These are phyloP conservation scores for Fragilaria radians DNA, from an alignment of 108 stramenopile species.

Conservation along the genomic window DNA sequence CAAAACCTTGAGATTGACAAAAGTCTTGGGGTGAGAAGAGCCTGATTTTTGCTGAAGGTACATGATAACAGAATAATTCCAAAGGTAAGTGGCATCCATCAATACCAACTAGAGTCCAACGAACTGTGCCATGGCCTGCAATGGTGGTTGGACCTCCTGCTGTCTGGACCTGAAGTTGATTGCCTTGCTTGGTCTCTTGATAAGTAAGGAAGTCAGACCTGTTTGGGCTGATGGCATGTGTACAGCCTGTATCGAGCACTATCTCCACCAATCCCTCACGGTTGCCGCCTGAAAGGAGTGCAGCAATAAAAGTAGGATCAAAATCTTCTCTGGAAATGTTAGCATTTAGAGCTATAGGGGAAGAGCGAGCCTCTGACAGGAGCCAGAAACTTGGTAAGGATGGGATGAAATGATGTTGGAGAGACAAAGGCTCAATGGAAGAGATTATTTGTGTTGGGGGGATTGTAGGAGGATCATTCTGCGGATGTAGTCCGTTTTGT, in stretches of 20 bases:
- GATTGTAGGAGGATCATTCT: no score
- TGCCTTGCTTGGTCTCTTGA: neutral
- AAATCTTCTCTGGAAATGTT: neutral
- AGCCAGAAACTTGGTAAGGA: neutral
- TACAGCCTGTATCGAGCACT: conserved; percentile 28
- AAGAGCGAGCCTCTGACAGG: neutral
- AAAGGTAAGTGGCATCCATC: conserved; percentile 1
- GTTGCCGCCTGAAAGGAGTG: neutral
- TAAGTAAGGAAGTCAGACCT: conserved; percentile 12
- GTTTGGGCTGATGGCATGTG: conserved; percentile 18
- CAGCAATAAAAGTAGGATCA: neutral
- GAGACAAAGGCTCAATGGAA: neutral
- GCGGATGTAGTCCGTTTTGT: no score
- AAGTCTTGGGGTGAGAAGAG: conserved; percentile 14
- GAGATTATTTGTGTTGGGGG: neutral
- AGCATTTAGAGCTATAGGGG: neutral
- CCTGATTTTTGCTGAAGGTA: conserved; percentile 16
- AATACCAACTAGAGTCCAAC: conserved; percentile 15
- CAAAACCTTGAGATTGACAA: conserved; percentile 2
- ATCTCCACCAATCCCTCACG: neutral
- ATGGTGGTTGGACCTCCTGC: conserved; percentile 4
- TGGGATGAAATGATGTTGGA: neutral
- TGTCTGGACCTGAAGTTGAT: neutral
- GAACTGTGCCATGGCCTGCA: conserved; percentile 21
- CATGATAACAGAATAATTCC: conserved; percentile 8